Percentiles rank a stretch among this genome's conserved stretches.
Conservation (phyloP, 768 basidiomycete species). For the Melanogaster broomeanus region DNA sequence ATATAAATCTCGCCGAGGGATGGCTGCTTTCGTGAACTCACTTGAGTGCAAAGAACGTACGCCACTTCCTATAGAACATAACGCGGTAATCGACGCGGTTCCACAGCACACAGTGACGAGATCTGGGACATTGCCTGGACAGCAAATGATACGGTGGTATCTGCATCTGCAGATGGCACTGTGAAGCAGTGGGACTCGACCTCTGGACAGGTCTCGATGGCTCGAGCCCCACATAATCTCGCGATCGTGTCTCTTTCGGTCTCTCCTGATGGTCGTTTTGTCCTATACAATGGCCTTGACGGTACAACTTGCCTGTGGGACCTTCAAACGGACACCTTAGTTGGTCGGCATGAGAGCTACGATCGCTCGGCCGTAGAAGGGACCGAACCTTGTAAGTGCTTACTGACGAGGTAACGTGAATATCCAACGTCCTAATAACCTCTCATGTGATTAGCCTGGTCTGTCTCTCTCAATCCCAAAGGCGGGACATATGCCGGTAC, state of each 20-base stretch:
- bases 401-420: neutral
- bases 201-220: conserved; percentile 57
- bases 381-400: conserved; percentile 67
- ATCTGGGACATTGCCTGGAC: conserved; percentile 83
- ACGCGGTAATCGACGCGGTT: conserved; percentile 13
- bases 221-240: conserved; percentile 76
- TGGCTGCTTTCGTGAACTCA: conserved; percentile 64
- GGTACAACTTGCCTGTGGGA: conserved; percentile 81
- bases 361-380: conserved; percentile 52
- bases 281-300: conserved; percentile 81
- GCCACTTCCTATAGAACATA: no score
- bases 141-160: conserved; percentile 59
- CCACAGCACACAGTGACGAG: conserved; percentile 74
- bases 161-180: conserved; percentile 76
- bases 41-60: conserved; percentile 80
- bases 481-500: conserved; percentile 75
- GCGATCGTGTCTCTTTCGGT: conserved; percentile 83
- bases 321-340: conserved; percentile 56
- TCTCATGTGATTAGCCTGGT: neutral
- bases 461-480: conserved; percentile 74
- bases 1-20: conserved; percentile 8
- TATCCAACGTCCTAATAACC: neutral
- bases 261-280: conserved; percentile 61
- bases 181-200: conserved; percentile 72
- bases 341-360: conserved; percentile 76